Evolutionary conservation across 2,329 filamentous ascomycete species (phyloP), one percentile per base, ranked within the genome.

Genomic region (Epichloe elymi): DNA sequence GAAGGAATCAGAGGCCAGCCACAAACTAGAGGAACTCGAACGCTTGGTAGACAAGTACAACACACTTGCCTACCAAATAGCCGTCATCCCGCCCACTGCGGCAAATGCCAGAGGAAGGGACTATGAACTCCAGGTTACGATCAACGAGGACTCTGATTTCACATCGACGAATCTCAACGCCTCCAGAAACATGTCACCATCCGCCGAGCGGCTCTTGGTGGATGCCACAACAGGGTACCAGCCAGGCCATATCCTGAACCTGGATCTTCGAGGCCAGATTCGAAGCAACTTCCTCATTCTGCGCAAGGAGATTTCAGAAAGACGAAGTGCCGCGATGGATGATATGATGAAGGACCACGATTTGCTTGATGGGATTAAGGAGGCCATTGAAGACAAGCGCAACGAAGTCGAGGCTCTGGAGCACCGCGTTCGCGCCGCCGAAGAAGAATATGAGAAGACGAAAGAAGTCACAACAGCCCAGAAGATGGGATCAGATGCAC

Each of bases 261-360:
- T 95, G 19, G 93, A 98, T 65, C 79, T 97, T 41, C 82, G 89
- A 37, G 87, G 90, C 50, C 75, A 82, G 51, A 80, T 94, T 59
- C 93, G 93, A 66, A 85, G 76, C 63, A 85, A 80, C 59, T 86
- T 98, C 58, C 70, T 88, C 42, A 69, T 76, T 36, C 75, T 98
- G 17, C 81, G 88, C 54, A 95, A 95, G 65, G 88, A 95, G 56
- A 86, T 98, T 57, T 88, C 88, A n/a, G 89, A 96, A 65, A 79
- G 93, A 50, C 79, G 91, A 48, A 88, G 85, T 55, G 73, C 79
- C 5, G 86, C 86, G 1, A 82, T 95, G 61, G 91, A 97, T 63
- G 82, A 84, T 49, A 93, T 96, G 74, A 86, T 96, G 78, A 91
- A 93, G 63, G 89, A 95, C 58, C 86, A 95, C 61, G 93, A 97